Base-by-base conservation (phyloP, 495 filamentous ascomycete genomes). In the Pyrenula massariospora region DNA sequence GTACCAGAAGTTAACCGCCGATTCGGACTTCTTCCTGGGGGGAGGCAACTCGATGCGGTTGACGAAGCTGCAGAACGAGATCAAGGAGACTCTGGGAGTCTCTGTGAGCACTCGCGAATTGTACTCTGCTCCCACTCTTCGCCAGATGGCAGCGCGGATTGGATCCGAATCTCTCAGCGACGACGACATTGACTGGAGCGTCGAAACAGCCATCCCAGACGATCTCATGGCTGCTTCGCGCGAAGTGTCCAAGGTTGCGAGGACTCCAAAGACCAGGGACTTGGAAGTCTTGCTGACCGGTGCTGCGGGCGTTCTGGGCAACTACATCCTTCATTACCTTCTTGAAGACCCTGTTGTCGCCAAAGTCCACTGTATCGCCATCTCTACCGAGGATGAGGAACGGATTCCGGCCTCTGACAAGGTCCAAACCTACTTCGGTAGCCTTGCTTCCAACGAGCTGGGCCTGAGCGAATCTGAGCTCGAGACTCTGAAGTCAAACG, bases 41-140 rank as follows among this genome's bases (percentile, higher is more conserved):
- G 73, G 73, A 0, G 73, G 73, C 3, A 68, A 62, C 19, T 74
- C 71, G 0, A 24, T 74, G 1, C 58, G 68, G 1, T 53, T 76
- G 12, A 56, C 73, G 1, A 57, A 56, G 2, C 60, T 76, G 2
- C 68, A 69, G 48, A 48, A 48, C 0, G 2, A 31, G 0, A 61
- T 66, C 24, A 31, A 54, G 2, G 12, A 61, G 25, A n/a, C 24
- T 21, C 24, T 65, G 15, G 55, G 51, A 1, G 47, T 54, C 10
- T 20, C 25, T 3, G 50, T 63, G 15, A 48, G 51, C 1, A 60
- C 55, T 57, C 54, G 20, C 54, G 59, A 50, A 25, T 53, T 54
- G 20, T 22, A 57, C 48, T 12, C 49, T 21, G 12, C 48, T 52
- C 60, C 59, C 15, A 53, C 60, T 20, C 63, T 59, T 48, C 56